A percentile compares a stretch with the other conserved stretches of the same genome.
phyloP scores from a whole-genome alignment of 352 stramenopile species.

The Thalassiosira oceanica region DNA sequence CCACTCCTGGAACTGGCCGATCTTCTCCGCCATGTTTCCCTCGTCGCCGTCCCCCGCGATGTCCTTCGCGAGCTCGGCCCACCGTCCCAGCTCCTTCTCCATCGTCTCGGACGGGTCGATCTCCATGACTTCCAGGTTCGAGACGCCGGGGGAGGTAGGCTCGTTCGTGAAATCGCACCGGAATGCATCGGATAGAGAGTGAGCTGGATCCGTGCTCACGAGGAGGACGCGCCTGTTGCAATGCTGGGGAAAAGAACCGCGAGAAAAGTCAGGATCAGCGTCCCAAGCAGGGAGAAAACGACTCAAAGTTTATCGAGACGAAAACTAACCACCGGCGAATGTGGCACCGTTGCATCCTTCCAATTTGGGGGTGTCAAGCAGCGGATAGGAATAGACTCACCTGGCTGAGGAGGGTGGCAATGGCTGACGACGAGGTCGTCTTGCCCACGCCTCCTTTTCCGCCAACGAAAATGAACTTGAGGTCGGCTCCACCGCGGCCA shows the following conservation, averaged over 20 bases:
- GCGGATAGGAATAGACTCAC: too few relatives aligned
- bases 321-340: too few relatives aligned
- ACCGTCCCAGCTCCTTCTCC: constrained; percentile 56
- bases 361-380: too few relatives aligned
- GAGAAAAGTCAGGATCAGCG: too few relatives aligned
- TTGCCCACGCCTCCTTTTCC: constrained; percentile 77
- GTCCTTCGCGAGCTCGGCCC: constrained; percentile 41
- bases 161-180: constrained; percentile 53
- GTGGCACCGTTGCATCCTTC: too few relatives aligned
- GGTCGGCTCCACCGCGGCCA: too few relatives aligned
- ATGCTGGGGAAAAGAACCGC: too few relatives aligned
- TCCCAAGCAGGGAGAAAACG: too few relatives aligned
- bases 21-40: constrained; percentile 42
- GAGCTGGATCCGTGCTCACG: constrained; percentile 86
- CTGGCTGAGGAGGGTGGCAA: constrained; percentile 63
- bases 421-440: constrained; percentile 63
- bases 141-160: constrained; percentile 37
- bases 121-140: constrained; percentile 75
- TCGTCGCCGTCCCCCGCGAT: constrained; percentile 12
- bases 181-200: constrained; percentile 84
- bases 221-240: too few relatives aligned
- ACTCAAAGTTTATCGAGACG: too few relatives aligned
- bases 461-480: constrained; percentile 76
- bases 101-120: constrained; percentile 60
- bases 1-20: constrained; percentile 62